phyloP scores from a whole-genome alignment of 495 filamentous ascomycete genomes.

The Xylaria grammica region DNA sequence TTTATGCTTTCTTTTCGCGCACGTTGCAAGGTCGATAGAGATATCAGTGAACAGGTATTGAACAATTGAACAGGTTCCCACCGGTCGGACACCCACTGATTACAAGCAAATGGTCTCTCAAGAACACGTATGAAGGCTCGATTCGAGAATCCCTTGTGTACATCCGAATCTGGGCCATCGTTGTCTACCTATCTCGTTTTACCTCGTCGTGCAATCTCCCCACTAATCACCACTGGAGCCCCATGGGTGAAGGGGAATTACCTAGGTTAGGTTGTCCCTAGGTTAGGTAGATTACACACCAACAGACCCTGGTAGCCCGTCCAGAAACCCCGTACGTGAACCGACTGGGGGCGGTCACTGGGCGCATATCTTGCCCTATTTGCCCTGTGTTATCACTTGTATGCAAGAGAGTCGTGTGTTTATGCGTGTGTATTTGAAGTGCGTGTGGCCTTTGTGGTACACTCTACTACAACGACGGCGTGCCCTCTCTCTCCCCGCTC shows the following conservation, averaged over 20 bases:
- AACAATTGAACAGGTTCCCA: background rate
- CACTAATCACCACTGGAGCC: background rate
- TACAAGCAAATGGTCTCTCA: background rate
- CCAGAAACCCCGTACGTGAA: no score
- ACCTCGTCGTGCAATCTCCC: background rate
- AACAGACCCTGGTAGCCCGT: conserved; percentile 2
- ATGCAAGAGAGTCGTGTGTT: background rate
- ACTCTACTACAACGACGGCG: conserved; percentile 9
- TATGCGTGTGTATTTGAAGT: background rate
- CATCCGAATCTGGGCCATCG: background rate
- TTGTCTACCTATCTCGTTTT: background rate
- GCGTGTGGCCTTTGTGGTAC: conserved; percentile 19
- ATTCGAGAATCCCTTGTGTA: conserved; percentile 11
- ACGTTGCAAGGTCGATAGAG: background rate
- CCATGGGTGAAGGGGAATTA: conserved; percentile 2
- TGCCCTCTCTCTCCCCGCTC: background rate
- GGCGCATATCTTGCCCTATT: conserved; percentile 17
- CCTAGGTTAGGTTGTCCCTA: background rate
- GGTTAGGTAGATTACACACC: background rate
- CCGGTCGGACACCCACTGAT: background rate
- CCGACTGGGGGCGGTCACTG: conserved; percentile 4
- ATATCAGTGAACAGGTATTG: background rate
- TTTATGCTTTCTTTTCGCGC: background rate
- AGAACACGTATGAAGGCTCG: background rate
- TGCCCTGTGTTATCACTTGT: conserved; percentile 10